Evolutionary conservation across 306 rosid genomes (phyloP).

Genomic region (Rosa chinensis): DNA sequence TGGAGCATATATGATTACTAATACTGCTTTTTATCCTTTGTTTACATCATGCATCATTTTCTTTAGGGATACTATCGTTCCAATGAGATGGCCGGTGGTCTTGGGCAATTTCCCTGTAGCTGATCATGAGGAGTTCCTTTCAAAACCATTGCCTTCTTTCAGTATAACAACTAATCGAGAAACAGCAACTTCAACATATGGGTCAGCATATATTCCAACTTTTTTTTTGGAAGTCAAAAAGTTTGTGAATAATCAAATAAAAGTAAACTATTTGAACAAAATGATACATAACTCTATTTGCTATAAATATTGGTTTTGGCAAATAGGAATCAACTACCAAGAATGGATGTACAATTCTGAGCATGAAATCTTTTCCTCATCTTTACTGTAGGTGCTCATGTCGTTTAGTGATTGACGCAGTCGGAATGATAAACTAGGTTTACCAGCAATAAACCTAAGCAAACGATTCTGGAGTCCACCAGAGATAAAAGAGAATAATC

Average conservation of each 20-base stretch:
- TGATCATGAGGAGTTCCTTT: constrained; percentile 9
- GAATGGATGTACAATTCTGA: not conserved
- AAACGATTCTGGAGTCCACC: no score
- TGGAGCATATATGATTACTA: not conserved
- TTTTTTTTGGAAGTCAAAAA: not conserved
- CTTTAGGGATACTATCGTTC: constrained; percentile 27
- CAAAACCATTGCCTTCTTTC: constrained; percentile 20
- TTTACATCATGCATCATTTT: not conserved
- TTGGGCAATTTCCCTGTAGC: not conserved
- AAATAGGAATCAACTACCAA: not conserved
- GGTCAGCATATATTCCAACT: constrained; percentile 19
- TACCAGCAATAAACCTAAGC: no score
- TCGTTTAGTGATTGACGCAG: no score
- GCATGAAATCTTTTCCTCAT: not conserved
- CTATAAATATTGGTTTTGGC: not conserved
- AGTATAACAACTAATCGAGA: constrained; percentile 9
- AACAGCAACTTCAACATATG: constrained; percentile 5
- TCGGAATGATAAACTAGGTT: no score
- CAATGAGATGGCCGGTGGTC: constrained; percentile 37
- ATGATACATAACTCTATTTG: not conserved
- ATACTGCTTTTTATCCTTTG: not conserved
- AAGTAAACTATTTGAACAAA: no score
- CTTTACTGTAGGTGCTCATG: not conserved
- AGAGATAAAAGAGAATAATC: no score
- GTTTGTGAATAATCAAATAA: not conserved